phyloP scores from a whole-genome alignment of 345 rosid genomes.

The Ceriops decandra region DNA sequence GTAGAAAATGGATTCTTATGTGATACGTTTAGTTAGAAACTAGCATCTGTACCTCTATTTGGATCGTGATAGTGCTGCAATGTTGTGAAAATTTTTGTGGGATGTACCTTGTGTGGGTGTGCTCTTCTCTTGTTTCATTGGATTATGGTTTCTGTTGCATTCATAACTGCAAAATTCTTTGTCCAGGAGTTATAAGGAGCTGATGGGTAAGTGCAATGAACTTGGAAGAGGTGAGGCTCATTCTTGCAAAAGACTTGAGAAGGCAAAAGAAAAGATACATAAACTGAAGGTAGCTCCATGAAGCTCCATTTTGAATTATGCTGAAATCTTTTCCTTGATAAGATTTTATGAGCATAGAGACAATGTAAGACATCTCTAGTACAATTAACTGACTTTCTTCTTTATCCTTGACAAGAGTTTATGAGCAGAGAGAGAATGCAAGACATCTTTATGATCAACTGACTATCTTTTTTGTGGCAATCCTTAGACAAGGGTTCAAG shows the following conservation, averaged over 20 bases:
- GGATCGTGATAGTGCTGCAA: not conserved
- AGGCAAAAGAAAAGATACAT: constrained; percentile 62
- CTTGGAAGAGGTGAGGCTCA: constrained; percentile 87
- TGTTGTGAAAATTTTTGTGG: not conserved
- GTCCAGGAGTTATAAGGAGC: constrained; percentile 75
- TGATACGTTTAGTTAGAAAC: not conserved
- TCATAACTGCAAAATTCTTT: constrained; percentile 1
- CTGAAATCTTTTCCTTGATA: not conserved
- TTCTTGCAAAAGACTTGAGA: constrained; percentile 59
- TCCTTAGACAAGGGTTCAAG: constrained; percentile 59
- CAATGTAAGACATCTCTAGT: not conserved
- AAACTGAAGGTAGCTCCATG: constrained; percentile 52
- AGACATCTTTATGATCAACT: constrained; percentile 3
- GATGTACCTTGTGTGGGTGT: not conserved
- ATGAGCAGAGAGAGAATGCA: constrained; percentile 31
- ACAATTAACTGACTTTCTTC: constrained; percentile 8
- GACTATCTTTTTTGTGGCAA: constrained; percentile 11
- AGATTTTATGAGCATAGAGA: not conserved
- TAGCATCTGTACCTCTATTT: not conserved
- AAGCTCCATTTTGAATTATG: not conserved
- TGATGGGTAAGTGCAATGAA: constrained; percentile 83
- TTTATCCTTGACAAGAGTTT: constrained; percentile 44
- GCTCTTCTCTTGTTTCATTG: not conserved
- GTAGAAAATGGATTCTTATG: not conserved
- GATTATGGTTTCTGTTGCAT: not conserved